phyloP scores from a whole-genome alignment of 371 early-diverging fungal genomes.

The Apophysomyces ossiformis region DNA sequence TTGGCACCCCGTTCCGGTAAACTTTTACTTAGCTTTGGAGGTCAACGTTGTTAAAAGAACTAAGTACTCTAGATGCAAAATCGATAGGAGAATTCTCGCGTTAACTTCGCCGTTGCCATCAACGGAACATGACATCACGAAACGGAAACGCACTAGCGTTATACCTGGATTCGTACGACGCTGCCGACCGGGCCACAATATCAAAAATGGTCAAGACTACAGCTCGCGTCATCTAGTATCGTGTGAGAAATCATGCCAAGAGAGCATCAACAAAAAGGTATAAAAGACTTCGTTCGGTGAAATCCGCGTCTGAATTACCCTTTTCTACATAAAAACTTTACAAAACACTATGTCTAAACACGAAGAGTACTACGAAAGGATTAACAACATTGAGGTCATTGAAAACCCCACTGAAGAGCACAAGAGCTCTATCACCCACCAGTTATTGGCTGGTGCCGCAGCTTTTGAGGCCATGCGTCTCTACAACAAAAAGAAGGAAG shows the following conservation, averaged over 20 bases:
- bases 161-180: not conserved
- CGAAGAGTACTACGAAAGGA: constrained; percentile 32
- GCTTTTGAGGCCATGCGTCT: constrained; percentile 49
- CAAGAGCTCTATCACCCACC: constrained; percentile 43
- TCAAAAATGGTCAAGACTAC: constrained; percentile 4
- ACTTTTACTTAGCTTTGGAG: too few relatives aligned
- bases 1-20: too few relatives aligned
- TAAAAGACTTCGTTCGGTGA: not conserved
- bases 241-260: not conserved
- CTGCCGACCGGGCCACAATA: not conserved
- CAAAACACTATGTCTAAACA: constrained; percentile 13
- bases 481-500: constrained; percentile 29
- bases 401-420: constrained; percentile 28
- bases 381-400: constrained; percentile 23
- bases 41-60: too few relatives aligned
- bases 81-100: too few relatives aligned
- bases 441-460: constrained; percentile 42
- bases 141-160: not conserved
- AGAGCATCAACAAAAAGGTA: not conserved
- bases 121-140: too few relatives aligned
- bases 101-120: too few relatives aligned
- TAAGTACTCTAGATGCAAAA: too few relatives aligned
- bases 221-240: not conserved
- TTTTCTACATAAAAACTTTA: not conserved
- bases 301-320: not conserved